Evolutionary conservation across 192 early-diverging fungal species (phyloP).

Genomic region (Coemansia sp.): DNA sequence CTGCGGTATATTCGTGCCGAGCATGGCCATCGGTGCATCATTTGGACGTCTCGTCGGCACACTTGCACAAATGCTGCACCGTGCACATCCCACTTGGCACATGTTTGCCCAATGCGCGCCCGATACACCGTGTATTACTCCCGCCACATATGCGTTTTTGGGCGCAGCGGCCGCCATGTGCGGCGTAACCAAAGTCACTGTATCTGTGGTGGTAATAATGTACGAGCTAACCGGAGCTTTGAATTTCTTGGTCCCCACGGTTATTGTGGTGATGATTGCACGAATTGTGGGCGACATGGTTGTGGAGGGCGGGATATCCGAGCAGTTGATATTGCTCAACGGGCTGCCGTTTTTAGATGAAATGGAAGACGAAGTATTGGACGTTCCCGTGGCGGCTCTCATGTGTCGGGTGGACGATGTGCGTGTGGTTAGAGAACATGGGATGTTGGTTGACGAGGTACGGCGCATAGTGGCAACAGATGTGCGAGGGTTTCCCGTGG

Average conservation of each 20-base stretch:
- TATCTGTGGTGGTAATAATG: constrained; percentile 94
- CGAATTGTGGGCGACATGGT: constrained; percentile 74
- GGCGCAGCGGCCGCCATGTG: constrained; percentile 88
- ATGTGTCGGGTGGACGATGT: constrained; percentile 45
- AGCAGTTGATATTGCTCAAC: constrained; percentile 76
- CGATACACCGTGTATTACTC: constrained; percentile 84
- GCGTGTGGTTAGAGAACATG: neutral
- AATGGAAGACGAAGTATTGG: constrained; percentile 44
- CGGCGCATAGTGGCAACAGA: constrained; percentile 45
- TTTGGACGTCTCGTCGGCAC: constrained; percentile 91
- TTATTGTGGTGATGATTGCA: constrained; percentile 78
- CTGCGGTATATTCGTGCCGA: constrained; percentile 91
- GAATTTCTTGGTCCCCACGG: constrained; percentile 79
- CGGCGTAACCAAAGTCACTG: constrained; percentile 85
- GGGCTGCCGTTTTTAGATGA: constrained; percentile 79
- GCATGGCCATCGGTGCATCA: constrained; percentile 90
- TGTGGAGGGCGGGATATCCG: constrained; percentile 72
- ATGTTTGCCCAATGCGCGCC: constrained; percentile 78
- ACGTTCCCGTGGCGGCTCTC: constrained; percentile 52
- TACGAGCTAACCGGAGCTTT: constrained; percentile 97
- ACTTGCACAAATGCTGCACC: constrained; percentile 67
- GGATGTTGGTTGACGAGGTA: constrained; percentile 59
- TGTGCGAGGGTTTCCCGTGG: constrained; percentile 73
- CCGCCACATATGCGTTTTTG: constrained; percentile 92
- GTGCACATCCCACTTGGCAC: constrained; percentile 60